Evolutionary conservation across 176 grass and related monocot genomes (phyloP).

Genomic region (Hsuehochloa calcarea): DNA sequence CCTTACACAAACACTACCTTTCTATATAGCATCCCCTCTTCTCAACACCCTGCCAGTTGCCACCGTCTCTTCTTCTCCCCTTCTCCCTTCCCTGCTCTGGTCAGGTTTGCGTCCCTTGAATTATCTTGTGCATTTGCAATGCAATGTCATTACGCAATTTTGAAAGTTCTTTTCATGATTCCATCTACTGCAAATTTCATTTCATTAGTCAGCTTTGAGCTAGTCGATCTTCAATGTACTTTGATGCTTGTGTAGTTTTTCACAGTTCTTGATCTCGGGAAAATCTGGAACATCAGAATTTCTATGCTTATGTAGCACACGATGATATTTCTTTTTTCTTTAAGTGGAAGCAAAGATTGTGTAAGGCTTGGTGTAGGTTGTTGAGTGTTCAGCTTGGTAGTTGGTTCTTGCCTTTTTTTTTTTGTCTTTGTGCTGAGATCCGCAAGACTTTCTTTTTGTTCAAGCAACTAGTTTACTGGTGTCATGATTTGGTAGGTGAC

Average conservation of each 20-base stretch:
- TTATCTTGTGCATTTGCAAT: conserved; percentile 11
- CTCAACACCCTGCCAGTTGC: conserved; percentile 18
- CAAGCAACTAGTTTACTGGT: conserved; percentile 24
- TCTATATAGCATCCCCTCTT: conserved; percentile 42
- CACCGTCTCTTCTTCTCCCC: conserved; percentile 21
- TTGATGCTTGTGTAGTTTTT: not conserved
- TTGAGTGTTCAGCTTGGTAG: not conserved
- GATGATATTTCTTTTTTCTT: conserved; percentile 18
- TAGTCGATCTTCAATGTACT: not conserved
- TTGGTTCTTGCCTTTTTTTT: conserved; percentile 22
- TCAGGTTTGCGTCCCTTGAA: conserved; percentile 41
- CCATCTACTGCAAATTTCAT: not conserved
- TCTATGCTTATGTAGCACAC: not conserved
- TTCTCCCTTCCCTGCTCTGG: conserved; percentile 18
- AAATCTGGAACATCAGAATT: not conserved
- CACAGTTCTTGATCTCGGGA: not conserved
- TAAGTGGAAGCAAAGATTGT: conserved; percentile 40
- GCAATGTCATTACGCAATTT: not conserved
- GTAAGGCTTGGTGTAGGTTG: conserved; percentile 1
- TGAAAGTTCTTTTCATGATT: not conserved
- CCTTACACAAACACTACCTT: conserved; percentile 30
- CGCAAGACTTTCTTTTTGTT: conserved; percentile 18
- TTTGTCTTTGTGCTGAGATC: conserved; percentile 15
- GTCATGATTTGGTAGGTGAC: conserved; percentile 35
- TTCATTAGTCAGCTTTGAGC: not conserved